phyloP scores from a whole-genome alignment of 352 stramenopile species.

The Pythium scleroteichum region DNA sequence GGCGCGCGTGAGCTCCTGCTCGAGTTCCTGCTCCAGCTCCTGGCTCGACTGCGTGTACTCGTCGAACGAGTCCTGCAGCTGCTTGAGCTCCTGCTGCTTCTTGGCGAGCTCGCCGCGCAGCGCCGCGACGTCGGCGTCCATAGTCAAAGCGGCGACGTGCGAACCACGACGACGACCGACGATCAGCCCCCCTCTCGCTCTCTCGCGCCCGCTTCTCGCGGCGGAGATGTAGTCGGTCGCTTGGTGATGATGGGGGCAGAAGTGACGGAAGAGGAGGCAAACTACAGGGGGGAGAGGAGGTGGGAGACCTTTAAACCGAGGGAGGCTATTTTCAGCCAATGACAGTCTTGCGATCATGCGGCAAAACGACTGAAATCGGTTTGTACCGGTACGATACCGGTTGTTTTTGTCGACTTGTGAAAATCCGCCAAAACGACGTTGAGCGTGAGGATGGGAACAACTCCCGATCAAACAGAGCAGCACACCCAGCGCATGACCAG shows the following conservation, averaged over 20 bases:
- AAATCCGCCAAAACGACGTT: background rate
- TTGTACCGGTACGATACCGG: conserved; percentile 10
- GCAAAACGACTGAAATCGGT: background rate
- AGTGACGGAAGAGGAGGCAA: conserved; percentile 10
- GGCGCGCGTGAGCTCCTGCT: conserved; percentile 69
- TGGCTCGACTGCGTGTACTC: conserved; percentile 84
- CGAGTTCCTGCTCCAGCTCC: conserved; percentile 74
- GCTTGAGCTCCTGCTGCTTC: conserved; percentile 63
- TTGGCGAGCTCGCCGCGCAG: conserved; percentile 52
- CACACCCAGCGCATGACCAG: too few species aligned
- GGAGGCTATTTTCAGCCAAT: conserved; percentile 12
- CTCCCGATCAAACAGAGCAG: too few species aligned
- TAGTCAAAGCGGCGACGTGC: background rate
- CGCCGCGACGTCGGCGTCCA: conserved; percentile 1
- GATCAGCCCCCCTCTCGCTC: too few species aligned
- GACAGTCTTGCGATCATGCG: background rate
- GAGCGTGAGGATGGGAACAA: background rate
- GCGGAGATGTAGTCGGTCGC: background rate
- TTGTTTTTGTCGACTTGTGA: background rate
- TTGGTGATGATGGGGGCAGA: conserved; percentile 2
- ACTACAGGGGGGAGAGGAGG: background rate
- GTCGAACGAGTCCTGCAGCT: conserved; percentile 76
- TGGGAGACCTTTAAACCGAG: conserved; percentile 9
- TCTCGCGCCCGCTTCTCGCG: too few species aligned
- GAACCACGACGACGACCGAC: too few species aligned